phyloP scores from a whole-genome alignment of 352 stramenopile species.

The Phytopythium kandeliae region DNA sequence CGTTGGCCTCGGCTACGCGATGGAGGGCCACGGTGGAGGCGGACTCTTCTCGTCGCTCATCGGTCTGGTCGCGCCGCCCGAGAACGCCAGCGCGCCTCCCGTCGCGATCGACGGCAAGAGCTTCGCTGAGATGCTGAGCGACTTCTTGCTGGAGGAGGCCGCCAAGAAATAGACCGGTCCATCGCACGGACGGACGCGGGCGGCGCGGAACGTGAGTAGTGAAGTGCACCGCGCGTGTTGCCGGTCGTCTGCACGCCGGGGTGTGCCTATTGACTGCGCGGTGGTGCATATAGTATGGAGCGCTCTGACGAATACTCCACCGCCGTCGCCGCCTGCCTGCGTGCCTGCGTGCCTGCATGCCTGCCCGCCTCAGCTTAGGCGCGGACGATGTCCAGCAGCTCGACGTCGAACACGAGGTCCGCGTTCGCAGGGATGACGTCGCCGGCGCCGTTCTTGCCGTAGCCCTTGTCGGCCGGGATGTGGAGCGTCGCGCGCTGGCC shows the following conservation, averaged over 20 bases:
- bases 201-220: too few relatives aligned
- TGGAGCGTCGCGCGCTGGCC: constrained; percentile 90
- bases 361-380: constrained; percentile 1
- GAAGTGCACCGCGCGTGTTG: not conserved
- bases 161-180: constrained; percentile 15
- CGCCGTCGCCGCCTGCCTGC: too few relatives aligned
- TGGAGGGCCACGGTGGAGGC: constrained; percentile 56
- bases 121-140: constrained; percentile 65
- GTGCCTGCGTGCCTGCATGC: too few relatives aligned
- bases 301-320: too few relatives aligned
- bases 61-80: constrained; percentile 30
- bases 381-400: constrained; percentile 82
- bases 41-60: constrained; percentile 67
- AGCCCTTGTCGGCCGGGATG: constrained; percentile 92
- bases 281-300: too few relatives aligned
- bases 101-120: constrained; percentile 46
- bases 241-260: not conserved
- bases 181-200: too few relatives aligned
- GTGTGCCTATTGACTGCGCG: constrained; percentile 1
- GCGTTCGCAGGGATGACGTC: constrained; percentile 89
- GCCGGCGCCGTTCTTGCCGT: constrained; percentile 76
- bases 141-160: constrained; percentile 63
- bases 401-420: constrained; percentile 92
- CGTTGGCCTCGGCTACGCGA: constrained; percentile 41
- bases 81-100: constrained; percentile 3